Base-by-base conservation (phyloP, 1,139 yeast species). In the Wickerhamomyces sp. region DNA sequence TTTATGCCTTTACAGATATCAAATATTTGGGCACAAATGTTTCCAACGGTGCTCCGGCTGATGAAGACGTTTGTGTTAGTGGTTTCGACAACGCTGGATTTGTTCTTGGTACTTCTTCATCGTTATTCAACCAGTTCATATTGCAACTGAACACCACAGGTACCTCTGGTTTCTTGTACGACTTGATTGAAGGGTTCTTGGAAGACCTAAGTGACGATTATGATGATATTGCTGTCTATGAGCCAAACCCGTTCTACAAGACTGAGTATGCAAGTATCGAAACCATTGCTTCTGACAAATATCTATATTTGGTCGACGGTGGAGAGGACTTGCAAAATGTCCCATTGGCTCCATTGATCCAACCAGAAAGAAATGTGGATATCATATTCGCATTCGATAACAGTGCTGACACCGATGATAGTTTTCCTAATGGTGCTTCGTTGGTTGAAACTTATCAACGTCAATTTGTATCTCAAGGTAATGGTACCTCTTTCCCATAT, bases 1-100 rank as follows among this genome's bases (percentile, higher is more conserved):
- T 84, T 30, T 66, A 72, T 42, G 69, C 78, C 17, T 86, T 86
- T 59, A 66, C 78, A 22, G 76, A 78, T 39, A 63, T 77, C 14
- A 72, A 76, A 54, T 86, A 83, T 51, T 58, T 85, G 41, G 95
- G 95, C 26, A 72, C 89, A 2, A 57, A 67, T 15, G 66, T 75
- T 23, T 54, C 61, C 17, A 66, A 74, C 44, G 94, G 93, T 30
- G 47, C 57, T 21, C 72, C 78, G 18, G 30, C 46, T 23, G 59
- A 55, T 27, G 27, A 42, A 16, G 64, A 59, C 27, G 34, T 40
- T 29, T 83, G 91, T 59, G 60, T 73, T 35, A 68, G 67, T n/a
- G 91, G 91, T 4, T 77, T 70, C 42, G 91, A 83, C 55, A 82
- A 83, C 53, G 79, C 84, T 6, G 91, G 87, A 2, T 82, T 72